phyloP scores from a whole-genome alignment of 257 asterid genomes.

The Scutellaria barbata region DNA sequence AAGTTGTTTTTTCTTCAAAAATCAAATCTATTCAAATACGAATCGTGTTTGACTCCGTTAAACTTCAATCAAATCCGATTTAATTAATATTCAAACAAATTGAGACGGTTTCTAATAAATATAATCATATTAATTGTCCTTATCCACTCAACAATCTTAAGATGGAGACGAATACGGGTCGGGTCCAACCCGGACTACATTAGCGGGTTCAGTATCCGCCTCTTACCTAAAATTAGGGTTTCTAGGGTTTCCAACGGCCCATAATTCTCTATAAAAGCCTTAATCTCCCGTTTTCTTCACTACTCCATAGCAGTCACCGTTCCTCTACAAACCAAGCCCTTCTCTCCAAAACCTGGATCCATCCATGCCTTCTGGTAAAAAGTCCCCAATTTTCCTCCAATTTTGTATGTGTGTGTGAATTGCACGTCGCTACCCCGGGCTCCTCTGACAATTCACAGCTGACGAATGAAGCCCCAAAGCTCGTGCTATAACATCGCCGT shows the following conservation, averaged over 20 bases:
- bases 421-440: conserved; percentile 98
- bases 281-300: not conserved
- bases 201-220: no score
- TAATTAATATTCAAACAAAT: not conserved
- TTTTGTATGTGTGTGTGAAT: not conserved
- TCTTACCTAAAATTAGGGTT: conserved; percentile 2
- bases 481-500: conserved; percentile 77
- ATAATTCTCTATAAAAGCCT: conserved; percentile 18
- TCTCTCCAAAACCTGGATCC: not conserved
- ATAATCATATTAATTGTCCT: no score
- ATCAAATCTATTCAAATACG: no score
- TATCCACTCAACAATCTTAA: no score
- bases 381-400: not conserved
- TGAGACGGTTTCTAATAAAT: no score
- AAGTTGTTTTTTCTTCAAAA: no score
- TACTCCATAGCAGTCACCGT: no score
- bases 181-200: conserved; percentile 10
- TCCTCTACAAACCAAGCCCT: not conserved
- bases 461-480: conserved; percentile 86
- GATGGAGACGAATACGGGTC: not conserved
- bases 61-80: not conserved
- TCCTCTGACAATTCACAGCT: conserved; percentile 47
- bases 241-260: not conserved
- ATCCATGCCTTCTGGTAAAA: not conserved
- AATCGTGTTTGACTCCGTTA: not conserved